These are phyloP conservation scores for Ophiosphaerella narmari DNA, from an alignment of 2,329 filamentous ascomycete genomes.

Conservation along the genomic window DNA sequence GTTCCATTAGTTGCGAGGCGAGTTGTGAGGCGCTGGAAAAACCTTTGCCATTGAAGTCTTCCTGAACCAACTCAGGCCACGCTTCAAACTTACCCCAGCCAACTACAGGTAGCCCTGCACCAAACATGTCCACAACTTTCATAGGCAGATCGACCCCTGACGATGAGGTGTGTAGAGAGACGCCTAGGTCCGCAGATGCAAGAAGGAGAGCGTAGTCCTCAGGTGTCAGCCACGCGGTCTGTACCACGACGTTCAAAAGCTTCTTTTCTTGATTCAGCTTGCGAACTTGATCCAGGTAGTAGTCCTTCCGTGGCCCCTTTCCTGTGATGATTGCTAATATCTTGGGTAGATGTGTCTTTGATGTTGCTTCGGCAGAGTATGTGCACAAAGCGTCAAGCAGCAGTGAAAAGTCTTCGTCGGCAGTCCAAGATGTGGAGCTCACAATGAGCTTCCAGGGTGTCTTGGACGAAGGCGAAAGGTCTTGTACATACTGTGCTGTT, in stretches of 20 bases:
- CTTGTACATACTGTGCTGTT: conserved; percentile 63
- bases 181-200: conserved; percentile 82
- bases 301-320: conserved; percentile 81
- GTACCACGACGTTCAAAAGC: conserved; percentile 71
- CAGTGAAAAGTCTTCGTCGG: conserved; percentile 91
- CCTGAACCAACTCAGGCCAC: conserved; percentile 86
- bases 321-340: conserved; percentile 93
- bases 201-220: conserved; percentile 84
- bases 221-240: conserved; percentile 83
- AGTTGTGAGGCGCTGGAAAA: conserved; percentile 76
- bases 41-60: conserved; percentile 83
- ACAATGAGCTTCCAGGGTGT: conserved; percentile 73
- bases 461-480: conserved; percentile 55
- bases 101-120: conserved; percentile 85
- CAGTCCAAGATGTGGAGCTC: conserved; percentile 95
- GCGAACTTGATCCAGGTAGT: conserved; percentile 71
- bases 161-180: conserved; percentile 90
- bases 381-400: conserved; percentile 79
- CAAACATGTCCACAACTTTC: conserved; percentile 99
- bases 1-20: conserved; percentile 62
- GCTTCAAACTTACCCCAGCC: conserved; percentile 87
- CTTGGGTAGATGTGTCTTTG: conserved; percentile 59
- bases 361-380: conserved; percentile 65
- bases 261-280: conserved; percentile 64
- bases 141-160: conserved; percentile 96